A percentile compares a stretch with the other conserved stretches of the same genome.
phyloP scores from a whole-genome alignment of 169 alveolate species.

The Plasmodium relictum region DNA sequence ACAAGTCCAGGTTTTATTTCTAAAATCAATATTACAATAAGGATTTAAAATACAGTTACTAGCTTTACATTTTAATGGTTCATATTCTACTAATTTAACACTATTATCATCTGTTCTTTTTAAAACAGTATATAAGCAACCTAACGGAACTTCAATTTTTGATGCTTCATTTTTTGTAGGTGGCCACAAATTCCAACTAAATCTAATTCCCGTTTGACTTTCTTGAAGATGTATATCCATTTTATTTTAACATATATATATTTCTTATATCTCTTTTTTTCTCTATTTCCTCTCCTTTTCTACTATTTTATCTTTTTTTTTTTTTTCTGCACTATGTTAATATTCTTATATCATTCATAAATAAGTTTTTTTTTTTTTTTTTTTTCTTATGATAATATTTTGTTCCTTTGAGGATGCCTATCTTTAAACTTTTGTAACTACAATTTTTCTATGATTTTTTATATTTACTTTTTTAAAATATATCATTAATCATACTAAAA shows the following conservation, averaged over 20 bases:
- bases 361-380: too few species aligned
- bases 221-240: slow-evolving; percentile 90
- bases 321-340: neutral
- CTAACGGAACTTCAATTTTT: slow-evolving; percentile 97
- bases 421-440: too few species aligned
- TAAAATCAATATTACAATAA: slow-evolving; percentile 95
- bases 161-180: slow-evolving; percentile 95
- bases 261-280: neutral
- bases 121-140: slow-evolving; percentile 95
- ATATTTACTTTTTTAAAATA: too few species aligned
- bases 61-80: slow-evolving; percentile 93
- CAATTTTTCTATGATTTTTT: too few species aligned
- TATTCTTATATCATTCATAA: too few species aligned
- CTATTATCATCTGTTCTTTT: slow-evolving; percentile 87
- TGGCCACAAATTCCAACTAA: slow-evolving; percentile 99
- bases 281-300: neutral
- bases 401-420: too few species aligned
- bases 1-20: slow-evolving; percentile 98
- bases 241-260: neutral
- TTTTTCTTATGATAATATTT: too few species aligned
- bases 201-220: slow-evolving; percentile 95
- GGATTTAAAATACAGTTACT: slow-evolving; percentile 96
- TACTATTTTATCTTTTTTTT: slow-evolving; percentile 1
- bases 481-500: too few species aligned
- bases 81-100: slow-evolving; percentile 95